phyloP scores from a whole-genome alignment of 306 rosid genomes.

The Castanopsis chinensis region DNA sequence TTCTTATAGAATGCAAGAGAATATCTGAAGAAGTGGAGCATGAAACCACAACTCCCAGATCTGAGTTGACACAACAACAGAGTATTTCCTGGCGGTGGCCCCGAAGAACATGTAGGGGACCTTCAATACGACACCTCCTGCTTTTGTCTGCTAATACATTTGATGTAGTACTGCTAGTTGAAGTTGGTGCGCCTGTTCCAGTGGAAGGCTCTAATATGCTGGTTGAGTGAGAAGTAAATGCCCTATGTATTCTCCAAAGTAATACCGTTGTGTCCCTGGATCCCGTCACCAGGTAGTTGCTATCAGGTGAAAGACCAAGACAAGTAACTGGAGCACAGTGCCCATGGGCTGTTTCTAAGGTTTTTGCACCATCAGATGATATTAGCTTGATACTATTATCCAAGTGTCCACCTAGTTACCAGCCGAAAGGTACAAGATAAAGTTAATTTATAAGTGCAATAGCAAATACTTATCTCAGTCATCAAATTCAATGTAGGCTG shows the following conservation, averaged over 20 bases:
- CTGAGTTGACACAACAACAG: slow-evolving; percentile 88
- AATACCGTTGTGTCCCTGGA: slow-evolving; percentile 79
- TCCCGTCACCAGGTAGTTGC: slow-evolving; percentile 86
- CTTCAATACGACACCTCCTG: slow-evolving; percentile 69
- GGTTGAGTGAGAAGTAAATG: slow-evolving; percentile 50
- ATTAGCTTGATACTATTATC: slow-evolving; percentile 83
- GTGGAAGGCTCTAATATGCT: slow-evolving; percentile 47
- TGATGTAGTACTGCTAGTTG: slow-evolving; percentile 52
- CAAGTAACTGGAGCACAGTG: slow-evolving; percentile 96
- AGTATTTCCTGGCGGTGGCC: slow-evolving; percentile 85
- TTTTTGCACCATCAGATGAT: slow-evolving; percentile 89
- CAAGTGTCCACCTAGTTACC: slow-evolving; percentile 80
- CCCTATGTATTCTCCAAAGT: slow-evolving; percentile 86
- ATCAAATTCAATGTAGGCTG: not conserved
- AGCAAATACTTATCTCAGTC: slow-evolving; percentile 1
- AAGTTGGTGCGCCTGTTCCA: slow-evolving; percentile 38
- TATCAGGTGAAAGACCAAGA: slow-evolving; percentile 78
- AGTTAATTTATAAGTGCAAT: slow-evolving; percentile 12
- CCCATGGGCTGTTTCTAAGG: slow-evolving; percentile 84
- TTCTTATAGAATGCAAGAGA: slow-evolving; percentile 77
- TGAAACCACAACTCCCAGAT: slow-evolving; percentile 86
- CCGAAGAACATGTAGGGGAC: slow-evolving; percentile 82
- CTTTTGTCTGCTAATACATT: slow-evolving; percentile 56
- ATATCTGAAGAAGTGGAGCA: slow-evolving; percentile 78
- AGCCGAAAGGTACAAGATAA: slow-evolving; percentile 27